A percentile compares a stretch with the other conserved stretches of the same genome.
phyloP scores from a whole-genome alignment of 2,329 filamentous ascomycete species.

The Alternaria brassicae region DNA sequence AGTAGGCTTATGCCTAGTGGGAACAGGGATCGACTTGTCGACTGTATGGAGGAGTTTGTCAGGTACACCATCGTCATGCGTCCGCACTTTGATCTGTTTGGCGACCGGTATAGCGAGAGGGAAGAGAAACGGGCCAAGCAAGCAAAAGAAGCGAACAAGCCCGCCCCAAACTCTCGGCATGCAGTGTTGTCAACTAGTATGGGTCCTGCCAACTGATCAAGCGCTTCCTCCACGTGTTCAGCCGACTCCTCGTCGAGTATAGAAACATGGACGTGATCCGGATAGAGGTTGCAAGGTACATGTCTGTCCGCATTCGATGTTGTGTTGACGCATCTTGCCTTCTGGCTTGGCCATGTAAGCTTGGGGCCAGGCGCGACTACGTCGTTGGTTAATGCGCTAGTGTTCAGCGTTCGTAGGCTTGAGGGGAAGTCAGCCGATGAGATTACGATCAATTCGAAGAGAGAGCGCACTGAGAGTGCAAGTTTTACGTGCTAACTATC shows the following conservation, averaged over 20 bases:
- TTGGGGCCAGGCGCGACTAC: background rate
- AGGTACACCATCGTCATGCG: constrained; percentile 72
- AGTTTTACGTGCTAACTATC: background rate
- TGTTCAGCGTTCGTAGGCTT: background rate
- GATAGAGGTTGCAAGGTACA: background rate
- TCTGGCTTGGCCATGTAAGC: background rate
- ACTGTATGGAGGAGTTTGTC: constrained; percentile 75
- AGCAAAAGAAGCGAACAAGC: constrained; percentile 12
- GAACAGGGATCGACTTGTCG: constrained; percentile 67
- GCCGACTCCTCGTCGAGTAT: background rate
- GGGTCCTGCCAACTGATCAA: background rate
- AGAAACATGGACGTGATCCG: background rate
- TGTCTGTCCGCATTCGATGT: background rate
- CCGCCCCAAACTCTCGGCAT: background rate
- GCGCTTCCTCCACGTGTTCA: background rate
- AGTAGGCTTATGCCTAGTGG: constrained; percentile 62
- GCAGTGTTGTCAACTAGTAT: background rate
- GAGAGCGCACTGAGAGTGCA: background rate
- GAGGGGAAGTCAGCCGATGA: background rate
- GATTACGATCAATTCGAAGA: too few species aligned
- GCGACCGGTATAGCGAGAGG: constrained; percentile 69
- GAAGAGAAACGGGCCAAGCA: constrained; percentile 49
- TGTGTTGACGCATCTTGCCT: background rate
- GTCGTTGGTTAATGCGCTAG: background rate
- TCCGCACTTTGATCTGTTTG: constrained; percentile 66